Base-by-base conservation (phyloP, 1,139 yeast genomes). In the Candida sp. region DNA sequence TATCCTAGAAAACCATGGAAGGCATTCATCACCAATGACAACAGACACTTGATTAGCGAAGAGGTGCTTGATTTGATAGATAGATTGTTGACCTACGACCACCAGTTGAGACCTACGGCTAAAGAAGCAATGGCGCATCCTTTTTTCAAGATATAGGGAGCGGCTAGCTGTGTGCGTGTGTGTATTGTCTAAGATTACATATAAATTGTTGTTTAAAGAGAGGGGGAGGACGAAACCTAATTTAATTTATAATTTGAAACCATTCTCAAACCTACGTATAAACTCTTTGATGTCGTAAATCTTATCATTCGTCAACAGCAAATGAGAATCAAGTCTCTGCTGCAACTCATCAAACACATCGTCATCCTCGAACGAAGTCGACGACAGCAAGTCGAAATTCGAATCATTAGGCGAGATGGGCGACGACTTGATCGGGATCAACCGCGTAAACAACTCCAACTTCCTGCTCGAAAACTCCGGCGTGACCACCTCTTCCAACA, bases 91-190 rank as follows among this genome's bases (percentile, higher is more conserved):
- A 80, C 85, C 49, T 88, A 85, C 61, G 93, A 88, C 62, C 94
- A 88, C 63, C 87, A 85, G 63, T 83, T 83, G 62, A 79, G 94
- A 66, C 78, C 88, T 39, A 87, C 94, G 3, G 94, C 94, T 1
- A 77, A 79, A 63, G 93, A 88, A 63, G 90, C 93, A 30, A 81
- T 87, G 84, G 77, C 67, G 27, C 92, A 87, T 71, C 77, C 80
- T 23, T 88, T 81, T 60, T 82, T 82, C 61, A 67, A 65, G 51
- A 52, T 64, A 52, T 58, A 58, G 42, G 9, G n/a, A 5, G 38
- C 7, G 9, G 6, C 35, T 12, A 23, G 5, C 12, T 23, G 11
- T 37, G 28, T 8, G 40, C 3, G 2, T 22, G 28, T 17, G n/a
- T 23, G 40, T 17, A 23, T 25, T 22, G 23, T 22, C 7, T 35